Conservation (phyloP, 176 grass and related monocot genomes). For the Saccharum spontaneum region DNA sequence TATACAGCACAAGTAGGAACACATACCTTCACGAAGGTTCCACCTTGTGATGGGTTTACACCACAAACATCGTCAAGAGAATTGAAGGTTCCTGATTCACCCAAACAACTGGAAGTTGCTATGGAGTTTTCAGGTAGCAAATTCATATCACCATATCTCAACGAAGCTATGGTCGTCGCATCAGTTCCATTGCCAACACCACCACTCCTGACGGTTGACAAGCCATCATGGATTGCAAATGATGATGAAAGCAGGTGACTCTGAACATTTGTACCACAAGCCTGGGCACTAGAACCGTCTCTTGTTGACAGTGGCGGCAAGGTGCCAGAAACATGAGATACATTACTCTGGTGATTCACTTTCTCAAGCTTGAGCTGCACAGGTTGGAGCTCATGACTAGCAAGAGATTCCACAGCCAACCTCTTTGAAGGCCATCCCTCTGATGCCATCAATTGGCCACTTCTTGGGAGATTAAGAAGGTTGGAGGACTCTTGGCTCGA, state of each 20-base stretch:
- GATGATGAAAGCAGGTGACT: conserved; percentile 57
- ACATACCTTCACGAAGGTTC: conserved; percentile 92
- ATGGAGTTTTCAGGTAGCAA: conserved; percentile 59
- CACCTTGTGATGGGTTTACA: conserved; percentile 64
- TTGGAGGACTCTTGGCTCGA: conserved; percentile 63
- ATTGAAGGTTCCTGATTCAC: conserved; percentile 61
- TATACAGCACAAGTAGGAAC: not conserved
- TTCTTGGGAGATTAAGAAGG: conserved; percentile 59
- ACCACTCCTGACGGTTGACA: conserved; percentile 44
- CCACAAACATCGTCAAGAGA: conserved; percentile 59
- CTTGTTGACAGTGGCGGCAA: conserved; percentile 51
- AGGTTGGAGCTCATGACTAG: conserved; percentile 46
- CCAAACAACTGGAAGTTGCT: conserved; percentile 60
- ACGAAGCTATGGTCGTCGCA: conserved; percentile 63
- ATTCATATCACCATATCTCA: conserved; percentile 62
- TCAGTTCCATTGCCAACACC: conserved; percentile 41
- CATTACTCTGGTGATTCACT: conserved; percentile 33
- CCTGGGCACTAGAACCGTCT: conserved; percentile 55
- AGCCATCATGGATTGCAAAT: conserved; percentile 59
- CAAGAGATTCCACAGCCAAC: conserved; percentile 57
- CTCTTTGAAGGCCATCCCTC: conserved; percentile 83
- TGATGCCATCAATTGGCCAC: conserved; percentile 49
- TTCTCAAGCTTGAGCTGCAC: conserved; percentile 49
- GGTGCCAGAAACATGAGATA: conserved; percentile 49
- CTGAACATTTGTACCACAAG: conserved; percentile 55